Evolutionary conservation across 805 yeast genomes (phyloP).

Genomic region (Ogataea pignaliae): DNA sequence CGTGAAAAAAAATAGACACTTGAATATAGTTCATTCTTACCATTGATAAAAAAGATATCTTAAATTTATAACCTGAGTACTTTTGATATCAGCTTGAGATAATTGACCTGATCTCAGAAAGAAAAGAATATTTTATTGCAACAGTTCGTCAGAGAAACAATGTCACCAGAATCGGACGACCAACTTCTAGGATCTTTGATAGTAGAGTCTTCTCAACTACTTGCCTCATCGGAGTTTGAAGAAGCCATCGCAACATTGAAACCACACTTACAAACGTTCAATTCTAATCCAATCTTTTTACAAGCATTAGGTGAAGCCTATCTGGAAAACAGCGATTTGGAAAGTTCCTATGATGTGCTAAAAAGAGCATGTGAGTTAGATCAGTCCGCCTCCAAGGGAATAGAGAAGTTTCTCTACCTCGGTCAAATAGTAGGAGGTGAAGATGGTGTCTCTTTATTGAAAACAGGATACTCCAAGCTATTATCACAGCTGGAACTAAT

Average conservation of each 20-base stretch:
- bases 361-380: slow-evolving; percentile 62
- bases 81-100: too few species aligned
- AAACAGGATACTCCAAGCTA: slow-evolving; percentile 57
- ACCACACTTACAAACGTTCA: slow-evolving; percentile 32
- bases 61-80: too few species aligned
- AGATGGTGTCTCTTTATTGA: slow-evolving; percentile 61
- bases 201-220: slow-evolving; percentile 38
- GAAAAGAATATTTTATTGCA: too few species aligned
- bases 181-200: slow-evolving; percentile 15
- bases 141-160: background rate
- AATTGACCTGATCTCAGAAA: too few species aligned
- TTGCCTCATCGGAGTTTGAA: slow-evolving; percentile 47
- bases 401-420: slow-evolving; percentile 80
- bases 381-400: slow-evolving; percentile 58
- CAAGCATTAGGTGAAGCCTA: slow-evolving; percentile 71
- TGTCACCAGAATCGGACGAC: slow-evolving; percentile 5
- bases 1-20: too few species aligned
- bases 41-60: too few species aligned
- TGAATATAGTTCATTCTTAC: too few species aligned
- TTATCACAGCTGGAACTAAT: slow-evolving; percentile 34
- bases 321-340: slow-evolving; percentile 76
- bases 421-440: slow-evolving; percentile 88
- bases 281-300: slow-evolving; percentile 40
- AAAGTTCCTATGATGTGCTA: slow-evolving; percentile 66
- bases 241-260: slow-evolving; percentile 46